phyloP scores from a whole-genome alignment of 176 grass and related monocot genomes.

The Zea mays region Zm-B73-REFERENCE-NAM-5.0 NC_050103.1:123527501-123528000 shows the following conservation, averaged over 20 bases:
- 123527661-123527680: slow-evolving; percentile 63
- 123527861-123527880: slow-evolving; percentile 86
- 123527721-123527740: slow-evolving; percentile 57
- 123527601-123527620: slow-evolving; percentile 80
- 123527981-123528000: too few relatives aligned
- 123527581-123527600: slow-evolving; percentile 71
- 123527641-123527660: slow-evolving; percentile 81
- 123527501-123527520: neutral
- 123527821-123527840: slow-evolving; percentile 55
- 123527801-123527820: slow-evolving; percentile 80
- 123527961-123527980: too few relatives aligned
- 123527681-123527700: slow-evolving; percentile 77
- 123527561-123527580: slow-evolving; percentile 43
- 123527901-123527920: too few relatives aligned
- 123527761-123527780: slow-evolving; percentile 59
- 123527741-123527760: slow-evolving; percentile 81
- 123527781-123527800: slow-evolving; percentile 57
- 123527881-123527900: too few relatives aligned
- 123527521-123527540: neutral
- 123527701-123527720: slow-evolving; percentile 58
- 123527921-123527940: too few relatives aligned
- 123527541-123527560: neutral
- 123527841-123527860: slow-evolving; percentile 81
- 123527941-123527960: too few relatives aligned
- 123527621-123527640: slow-evolving; percentile 79